Conservation (phyloP, 2,329 filamentous ascomycete genomes). For the Botryotinia convoluta region DNA sequence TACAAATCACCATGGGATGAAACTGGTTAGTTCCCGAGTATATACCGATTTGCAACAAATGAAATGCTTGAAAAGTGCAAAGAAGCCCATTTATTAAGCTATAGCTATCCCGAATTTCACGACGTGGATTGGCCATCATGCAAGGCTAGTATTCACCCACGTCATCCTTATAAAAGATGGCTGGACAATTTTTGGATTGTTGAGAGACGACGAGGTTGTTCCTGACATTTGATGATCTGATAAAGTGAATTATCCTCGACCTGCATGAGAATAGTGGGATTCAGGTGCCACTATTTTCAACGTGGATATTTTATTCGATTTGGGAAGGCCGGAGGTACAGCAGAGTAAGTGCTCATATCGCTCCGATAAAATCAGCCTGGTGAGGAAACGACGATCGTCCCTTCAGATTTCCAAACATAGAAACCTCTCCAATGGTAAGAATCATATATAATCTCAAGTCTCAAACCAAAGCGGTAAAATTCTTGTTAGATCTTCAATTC, state of each 20-base stretch:
- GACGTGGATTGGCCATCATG: not conserved
- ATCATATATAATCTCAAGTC: constrained; percentile 1
- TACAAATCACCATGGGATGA: not conserved
- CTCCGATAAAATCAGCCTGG: not conserved
- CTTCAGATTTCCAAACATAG: not conserved
- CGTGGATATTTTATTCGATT: not conserved
- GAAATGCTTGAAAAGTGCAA: not conserved
- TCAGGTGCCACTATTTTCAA: not conserved
- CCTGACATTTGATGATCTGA: not conserved
- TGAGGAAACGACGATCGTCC: not conserved
- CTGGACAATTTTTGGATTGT: not conserved
- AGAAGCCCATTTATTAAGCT: not conserved
- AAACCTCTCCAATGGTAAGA: not conserved
- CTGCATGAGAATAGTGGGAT: constrained; percentile 4
- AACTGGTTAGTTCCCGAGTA: not conserved
- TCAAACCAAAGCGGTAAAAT: not conserved
- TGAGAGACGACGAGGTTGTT: not conserved
- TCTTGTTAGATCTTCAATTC: not conserved
- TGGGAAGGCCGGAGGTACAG: not conserved
- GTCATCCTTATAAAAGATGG: constrained; percentile 5
- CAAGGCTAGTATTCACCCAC: not conserved
- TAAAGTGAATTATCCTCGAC: not conserved
- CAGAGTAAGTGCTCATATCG: not conserved
- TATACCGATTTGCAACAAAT: not conserved
- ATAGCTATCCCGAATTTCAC: not conserved